These are phyloP conservation scores for Aleurites moluccanus DNA, from an alignment of 441 rosid species.

Conservation along the genomic window DNA sequence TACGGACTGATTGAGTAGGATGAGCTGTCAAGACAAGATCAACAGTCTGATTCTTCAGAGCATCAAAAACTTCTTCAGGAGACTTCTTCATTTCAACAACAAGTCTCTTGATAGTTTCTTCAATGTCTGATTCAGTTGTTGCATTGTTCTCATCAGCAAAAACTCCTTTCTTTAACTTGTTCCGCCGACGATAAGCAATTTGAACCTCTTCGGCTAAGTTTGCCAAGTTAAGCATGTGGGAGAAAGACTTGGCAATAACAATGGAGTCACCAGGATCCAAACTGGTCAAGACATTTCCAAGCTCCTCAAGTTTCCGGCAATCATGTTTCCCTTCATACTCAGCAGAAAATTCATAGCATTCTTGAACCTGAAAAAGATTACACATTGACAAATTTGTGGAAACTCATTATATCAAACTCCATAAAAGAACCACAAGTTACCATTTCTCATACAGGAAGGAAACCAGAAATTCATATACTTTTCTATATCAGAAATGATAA, in stretches of 20 bases:
- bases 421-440: neutral
- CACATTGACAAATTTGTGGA: neutral
- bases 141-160: constrained; percentile 84
- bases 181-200: constrained; percentile 78
- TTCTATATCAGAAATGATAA: neutral
- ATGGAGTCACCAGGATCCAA: constrained; percentile 97
- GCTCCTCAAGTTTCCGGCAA: constrained; percentile 75
- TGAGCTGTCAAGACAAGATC: constrained; percentile 97
- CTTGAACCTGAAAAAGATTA: constrained; percentile 64
- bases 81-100: constrained; percentile 76
- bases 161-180: constrained; percentile 82
- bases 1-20: constrained; percentile 94
- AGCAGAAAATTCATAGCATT: constrained; percentile 87
- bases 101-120: constrained; percentile 88
- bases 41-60: constrained; percentile 92
- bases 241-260: constrained; percentile 77
- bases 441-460: neutral
- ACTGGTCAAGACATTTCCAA: constrained; percentile 76
- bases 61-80: constrained; percentile 88
- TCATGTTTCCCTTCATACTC: constrained; percentile 84
- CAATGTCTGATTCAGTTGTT: constrained; percentile 90
- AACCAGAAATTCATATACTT: neutral
- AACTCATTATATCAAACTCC: neutral
- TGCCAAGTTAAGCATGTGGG: constrained; percentile 94
- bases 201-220: constrained; percentile 97